Percentiles rank a stretch among this genome's conserved stretches.
Conservation (phyloP, 2,329 filamentous ascomycete genomes). For the Fusarium succisae region DNA sequence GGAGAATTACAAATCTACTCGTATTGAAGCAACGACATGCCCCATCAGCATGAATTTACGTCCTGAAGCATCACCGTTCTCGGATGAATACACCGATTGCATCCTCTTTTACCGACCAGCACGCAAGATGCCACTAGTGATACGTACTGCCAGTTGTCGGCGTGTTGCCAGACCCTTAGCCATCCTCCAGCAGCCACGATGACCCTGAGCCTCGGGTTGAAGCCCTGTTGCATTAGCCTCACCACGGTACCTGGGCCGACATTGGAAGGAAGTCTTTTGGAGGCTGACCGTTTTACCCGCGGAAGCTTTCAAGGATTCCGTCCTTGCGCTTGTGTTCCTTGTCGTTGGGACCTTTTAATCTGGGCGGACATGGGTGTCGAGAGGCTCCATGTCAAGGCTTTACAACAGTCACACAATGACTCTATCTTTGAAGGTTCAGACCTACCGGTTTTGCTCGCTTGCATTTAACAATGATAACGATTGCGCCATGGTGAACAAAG, state of each 20-base stretch:
- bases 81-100: neutral
- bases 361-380: neutral
- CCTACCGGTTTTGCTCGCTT: slow-evolving; percentile 30
- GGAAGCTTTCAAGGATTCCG: slow-evolving; percentile 39
- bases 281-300: slow-evolving; percentile 29
- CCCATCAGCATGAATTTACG: neutral
- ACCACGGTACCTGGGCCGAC: slow-evolving; percentile 29
- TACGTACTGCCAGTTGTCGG: slow-evolving; percentile 23
- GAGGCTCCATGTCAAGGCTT: slow-evolving; percentile 3
- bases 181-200: slow-evolving; percentile 34
- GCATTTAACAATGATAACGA: slow-evolving; percentile 12
- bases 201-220: slow-evolving; percentile 30
- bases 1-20: slow-evolving; percentile 9
- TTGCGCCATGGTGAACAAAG: slow-evolving; percentile 11
- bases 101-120: slow-evolving; percentile 6
- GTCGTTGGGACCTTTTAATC: slow-evolving; percentile 23
- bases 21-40: neutral
- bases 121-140: neutral
- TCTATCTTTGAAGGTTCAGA: neutral
- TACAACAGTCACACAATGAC: neutral
- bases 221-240: slow-evolving; percentile 41
- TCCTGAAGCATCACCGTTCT: neutral
- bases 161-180: slow-evolving; percentile 12
- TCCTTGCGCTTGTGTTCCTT: slow-evolving; percentile 22
- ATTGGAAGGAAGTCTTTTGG: slow-evolving; percentile 21